Evolutionary conservation across 2,329 filamentous ascomycete genomes (phyloP).

Genomic region (Paradendryphiella salina): DNA sequence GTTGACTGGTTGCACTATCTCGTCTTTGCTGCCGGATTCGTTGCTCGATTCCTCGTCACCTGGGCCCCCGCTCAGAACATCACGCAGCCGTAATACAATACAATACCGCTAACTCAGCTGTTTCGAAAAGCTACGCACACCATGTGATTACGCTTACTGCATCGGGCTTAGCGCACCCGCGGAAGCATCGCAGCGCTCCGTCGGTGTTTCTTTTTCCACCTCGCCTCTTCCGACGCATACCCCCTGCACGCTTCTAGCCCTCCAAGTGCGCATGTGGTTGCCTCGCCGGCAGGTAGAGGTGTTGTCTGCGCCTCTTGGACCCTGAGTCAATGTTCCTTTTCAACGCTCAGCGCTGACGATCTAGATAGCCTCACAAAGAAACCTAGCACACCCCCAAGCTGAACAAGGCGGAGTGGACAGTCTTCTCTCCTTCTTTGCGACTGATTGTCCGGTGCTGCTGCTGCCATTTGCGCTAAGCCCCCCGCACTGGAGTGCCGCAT

Average conservation of each 20-base stretch:
- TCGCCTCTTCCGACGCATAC: constrained; percentile 20
- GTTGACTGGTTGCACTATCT: constrained; percentile 5
- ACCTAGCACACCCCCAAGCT: not conserved
- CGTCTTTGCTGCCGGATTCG: constrained; percentile 11
- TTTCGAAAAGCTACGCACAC: constrained; percentile 13
- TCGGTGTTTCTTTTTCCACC: constrained; percentile 23
- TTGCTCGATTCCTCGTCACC: constrained; percentile 26
- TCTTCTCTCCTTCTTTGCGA: constrained; percentile 11
- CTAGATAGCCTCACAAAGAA: constrained; percentile 19
- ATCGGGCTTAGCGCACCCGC: constrained; percentile 4
- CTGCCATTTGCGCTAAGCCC: constrained; percentile 7
- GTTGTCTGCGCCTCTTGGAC: constrained; percentile 18
- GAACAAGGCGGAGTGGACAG: not conserved
- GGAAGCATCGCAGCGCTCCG: constrained; percentile 22
- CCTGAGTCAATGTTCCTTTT: constrained; percentile 15
- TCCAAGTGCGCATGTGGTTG: constrained; percentile 16
- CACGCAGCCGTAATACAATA: constrained; percentile 20
- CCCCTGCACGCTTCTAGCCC: constrained; percentile 24
- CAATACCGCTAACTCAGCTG: constrained; percentile 37
- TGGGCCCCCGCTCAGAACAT: constrained; percentile 18
- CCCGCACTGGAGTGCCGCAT: constrained; percentile 6
- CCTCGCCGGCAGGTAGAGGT: constrained; percentile 28
- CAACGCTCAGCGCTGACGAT: constrained; percentile 2
- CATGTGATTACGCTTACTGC: constrained; percentile 23
- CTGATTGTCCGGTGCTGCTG: not conserved